phyloP scores from a whole-genome alignment of 73 alveolate species.

The Diophrys appendiculata region DNA sequence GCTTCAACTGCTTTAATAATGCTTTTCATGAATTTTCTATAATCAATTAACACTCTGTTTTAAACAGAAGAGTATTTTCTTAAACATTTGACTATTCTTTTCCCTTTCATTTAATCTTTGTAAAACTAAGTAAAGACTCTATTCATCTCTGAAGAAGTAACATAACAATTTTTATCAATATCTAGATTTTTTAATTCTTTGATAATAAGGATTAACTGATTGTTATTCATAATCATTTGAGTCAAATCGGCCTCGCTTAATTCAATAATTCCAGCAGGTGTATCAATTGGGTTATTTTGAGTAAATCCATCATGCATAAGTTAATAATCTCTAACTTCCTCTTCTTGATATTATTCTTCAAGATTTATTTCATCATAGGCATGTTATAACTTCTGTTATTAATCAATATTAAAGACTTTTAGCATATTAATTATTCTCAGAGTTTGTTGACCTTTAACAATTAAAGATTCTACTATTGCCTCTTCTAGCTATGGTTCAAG shows the following conservation, averaged over 20 bases:
- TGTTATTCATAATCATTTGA: background rate
- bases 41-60: constrained; percentile 35
- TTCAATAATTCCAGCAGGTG: background rate
- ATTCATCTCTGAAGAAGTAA: constrained; percentile 29
- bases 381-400: background rate
- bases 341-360: constrained; percentile 31
- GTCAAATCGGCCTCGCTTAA: background rate
- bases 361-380: background rate
- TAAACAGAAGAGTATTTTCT: constrained; percentile 31
- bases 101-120: constrained; percentile 13
- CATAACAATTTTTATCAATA: constrained; percentile 47
- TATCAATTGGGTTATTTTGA: background rate
- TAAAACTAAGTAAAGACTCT: constrained; percentile 29
- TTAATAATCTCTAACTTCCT: background rate
- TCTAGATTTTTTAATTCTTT: constrained; percentile 34
- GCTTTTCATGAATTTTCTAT: constrained; percentile 22
- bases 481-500: background rate
- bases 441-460: background rate
- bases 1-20: background rate
- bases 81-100: constrained; percentile 18
- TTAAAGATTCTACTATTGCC: background rate
- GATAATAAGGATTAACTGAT: constrained; percentile 14
- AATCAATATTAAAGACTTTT: background rate
- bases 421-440: background rate
- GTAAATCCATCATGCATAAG: background rate